Percentiles rank a stretch among this genome's conserved stretches.
These are phyloP conservation scores for Kurtzmaniella fragi DNA, from an alignment of 805 yeast species.

Conservation along the genomic window DNA sequence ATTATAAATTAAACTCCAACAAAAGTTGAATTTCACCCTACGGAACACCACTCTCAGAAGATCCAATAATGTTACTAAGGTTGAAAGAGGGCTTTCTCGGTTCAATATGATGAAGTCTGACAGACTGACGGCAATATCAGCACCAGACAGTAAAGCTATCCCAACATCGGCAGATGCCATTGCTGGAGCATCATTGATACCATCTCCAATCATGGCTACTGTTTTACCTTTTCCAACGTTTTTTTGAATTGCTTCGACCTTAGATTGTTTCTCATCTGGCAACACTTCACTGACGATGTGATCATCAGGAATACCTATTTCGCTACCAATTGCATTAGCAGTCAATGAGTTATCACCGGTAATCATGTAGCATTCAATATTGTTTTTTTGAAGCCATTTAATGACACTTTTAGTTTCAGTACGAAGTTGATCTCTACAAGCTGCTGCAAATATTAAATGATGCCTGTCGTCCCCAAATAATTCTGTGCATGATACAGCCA, in stretches of 20 bases:
- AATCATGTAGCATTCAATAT: constrained; percentile 66
- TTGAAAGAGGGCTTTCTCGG: constrained; percentile 46
- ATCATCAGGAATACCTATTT: constrained; percentile 47
- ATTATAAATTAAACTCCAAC: constrained; percentile 57
- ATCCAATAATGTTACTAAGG: constrained; percentile 52
- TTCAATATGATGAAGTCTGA: constrained; percentile 66
- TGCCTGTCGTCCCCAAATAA: constrained; percentile 23
- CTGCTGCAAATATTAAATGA: constrained; percentile 44
- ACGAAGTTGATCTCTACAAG: constrained; percentile 57
- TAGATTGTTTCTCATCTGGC: constrained; percentile 67
- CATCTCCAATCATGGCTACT: constrained; percentile 82
- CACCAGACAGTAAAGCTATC: constrained; percentile 69
- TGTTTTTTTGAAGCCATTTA: constrained; percentile 23
- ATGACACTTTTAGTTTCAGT: constrained; percentile 55
- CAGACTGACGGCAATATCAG: constrained; percentile 70
- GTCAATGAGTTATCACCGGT: constrained; percentile 70
- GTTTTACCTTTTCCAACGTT: constrained; percentile 14
- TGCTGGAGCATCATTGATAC: constrained; percentile 81
- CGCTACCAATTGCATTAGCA: constrained; percentile 61
- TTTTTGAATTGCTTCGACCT: constrained; percentile 50
- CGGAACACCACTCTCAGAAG: constrained; percentile 45
- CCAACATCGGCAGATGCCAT: constrained; percentile 73
- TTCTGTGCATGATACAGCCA: constrained; percentile 37
- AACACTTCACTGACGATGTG: constrained; percentile 65
- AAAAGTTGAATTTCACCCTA: constrained; percentile 53